Base-by-base conservation (phyloP, 768 basidiomycete genomes). In the Ramaria rubella region DNA sequence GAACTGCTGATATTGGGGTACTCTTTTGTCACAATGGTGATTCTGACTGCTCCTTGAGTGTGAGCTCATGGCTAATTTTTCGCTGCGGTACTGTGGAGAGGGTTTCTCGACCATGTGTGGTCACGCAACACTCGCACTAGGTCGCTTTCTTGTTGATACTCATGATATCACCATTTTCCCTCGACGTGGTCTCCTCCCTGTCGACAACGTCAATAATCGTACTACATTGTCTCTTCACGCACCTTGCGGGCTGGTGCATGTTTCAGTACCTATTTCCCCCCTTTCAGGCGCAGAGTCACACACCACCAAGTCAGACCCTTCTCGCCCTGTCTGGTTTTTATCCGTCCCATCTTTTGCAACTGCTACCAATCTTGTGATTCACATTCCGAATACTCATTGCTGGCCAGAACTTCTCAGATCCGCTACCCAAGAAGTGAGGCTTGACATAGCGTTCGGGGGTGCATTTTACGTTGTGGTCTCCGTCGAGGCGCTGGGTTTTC, bases 81-180 rank as follows among this genome's bases (percentile, higher is more conserved):
- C 36, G 12, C 36, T n/a, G n/a, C n/a, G n/a, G n/a, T 36, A 24
- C 55, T 49, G 11, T 36, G n/a, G 49, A 73, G 73, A 73, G 63
- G 73, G 73, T 1, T 75, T 72, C 59, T 73, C 72, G 12, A 73
- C 73, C 8, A 75, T 75, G 73, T 75, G 73, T 48, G 73, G 73
- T 0, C 73, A 75, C 52, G 73, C 72, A 7, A 73, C 72, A 4
- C 69, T 75, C 33, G 72, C 73, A 19, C 69, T 75, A 0, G 73
- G 73, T 3, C 69, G 73, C 9, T 72, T 75, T 54, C 62, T 75
- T 4, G 62, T 75, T 30, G 73, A 75, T 55, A 73, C 72, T 8
- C 63, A 68, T n/a, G 69, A 71, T 55, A 46, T 58, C 9, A 42
- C 40, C 5, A 44, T 72, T 15, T 74, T 73, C 46, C 72, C 72